These are phyloP conservation scores for Penicillium paxilli DNA, from an alignment of 495 filamentous ascomycete species.

Conservation along the genomic window DNA sequence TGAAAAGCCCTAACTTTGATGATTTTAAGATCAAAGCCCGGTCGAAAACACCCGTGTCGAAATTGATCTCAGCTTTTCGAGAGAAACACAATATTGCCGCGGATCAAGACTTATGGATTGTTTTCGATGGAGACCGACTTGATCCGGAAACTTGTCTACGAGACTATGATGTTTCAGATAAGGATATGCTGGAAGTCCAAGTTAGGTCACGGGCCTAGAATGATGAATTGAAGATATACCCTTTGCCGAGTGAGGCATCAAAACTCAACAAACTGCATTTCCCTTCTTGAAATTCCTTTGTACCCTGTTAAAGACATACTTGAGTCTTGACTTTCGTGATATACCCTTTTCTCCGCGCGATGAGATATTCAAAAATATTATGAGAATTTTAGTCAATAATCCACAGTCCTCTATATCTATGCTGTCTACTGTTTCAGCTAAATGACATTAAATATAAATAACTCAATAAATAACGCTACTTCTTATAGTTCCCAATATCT, in stretches of 20 bases:
- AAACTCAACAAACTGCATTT: background rate
- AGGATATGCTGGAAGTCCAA: constrained; percentile 77
- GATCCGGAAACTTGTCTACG: constrained; percentile 58
- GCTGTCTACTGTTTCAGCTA: too few species aligned
- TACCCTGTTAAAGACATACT: too few species aligned
- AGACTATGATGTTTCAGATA: constrained; percentile 75
- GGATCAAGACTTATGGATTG: constrained; percentile 58
- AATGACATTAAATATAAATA: too few species aligned
- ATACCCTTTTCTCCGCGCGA: too few species aligned
- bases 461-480: too few species aligned
- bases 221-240: too few species aligned
- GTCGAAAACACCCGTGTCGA: constrained; percentile 54
- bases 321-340: background rate
- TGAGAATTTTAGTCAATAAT: too few species aligned
- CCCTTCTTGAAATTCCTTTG: background rate
- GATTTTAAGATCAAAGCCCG: constrained; percentile 61
- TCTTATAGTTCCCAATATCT: too few species aligned
- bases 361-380: too few species aligned
- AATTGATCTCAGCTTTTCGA: constrained; percentile 55
- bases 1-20: constrained; percentile 55
- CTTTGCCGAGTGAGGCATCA: too few species aligned
- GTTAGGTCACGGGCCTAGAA: constrained; percentile 37
- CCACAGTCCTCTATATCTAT: too few species aligned
- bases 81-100: constrained; percentile 39
- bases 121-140: constrained; percentile 80